Percentiles rank a stretch among this genome's conserved stretches.
These are phyloP conservation scores for Diversispora eburnea DNA, from an alignment of 192 early-diverging fungal genomes.

Conservation along the genomic window DNA sequence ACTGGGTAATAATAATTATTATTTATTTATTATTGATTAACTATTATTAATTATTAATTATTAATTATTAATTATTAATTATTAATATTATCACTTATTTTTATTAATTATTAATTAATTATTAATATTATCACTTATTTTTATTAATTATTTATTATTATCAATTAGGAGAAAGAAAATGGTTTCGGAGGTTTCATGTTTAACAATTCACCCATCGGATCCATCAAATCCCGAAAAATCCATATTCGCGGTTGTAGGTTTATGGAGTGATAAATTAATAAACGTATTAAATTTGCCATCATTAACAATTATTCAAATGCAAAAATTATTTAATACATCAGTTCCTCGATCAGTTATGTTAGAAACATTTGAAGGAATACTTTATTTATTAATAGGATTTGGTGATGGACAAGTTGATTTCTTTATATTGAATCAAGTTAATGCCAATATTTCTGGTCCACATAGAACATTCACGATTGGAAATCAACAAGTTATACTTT, in stretches of 20 bases:
- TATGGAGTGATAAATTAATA: conserved; percentile 71
- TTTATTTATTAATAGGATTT: conserved; percentile 74
- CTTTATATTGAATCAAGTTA: conserved; percentile 54
- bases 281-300: conserved; percentile 54
- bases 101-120: background rate
- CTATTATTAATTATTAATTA: conserved; percentile 32
- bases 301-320: conserved; percentile 44
- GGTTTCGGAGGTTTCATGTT: conserved; percentile 68
- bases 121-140: background rate
- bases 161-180: conserved; percentile 44
- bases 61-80: conserved; percentile 8
- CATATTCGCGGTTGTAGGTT: conserved; percentile 60
- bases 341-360: conserved; percentile 70
- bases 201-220: conserved; percentile 59
- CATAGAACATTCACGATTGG: conserved; percentile 74
- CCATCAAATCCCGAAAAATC: conserved; percentile 29
- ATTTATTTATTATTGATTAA: conserved; percentile 32
- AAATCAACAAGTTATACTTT: conserved; percentile 66
- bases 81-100: background rate
- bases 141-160: background rate
- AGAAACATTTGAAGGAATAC: conserved; percentile 56
- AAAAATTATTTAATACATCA: conserved; percentile 49
- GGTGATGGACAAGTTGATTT: conserved; percentile 81
- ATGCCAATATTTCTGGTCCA: conserved; percentile 33
- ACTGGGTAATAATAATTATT: conserved; percentile 39